Conservation (phyloP, 768 basidiomycete genomes). For the Lactarius vividus region DNA sequence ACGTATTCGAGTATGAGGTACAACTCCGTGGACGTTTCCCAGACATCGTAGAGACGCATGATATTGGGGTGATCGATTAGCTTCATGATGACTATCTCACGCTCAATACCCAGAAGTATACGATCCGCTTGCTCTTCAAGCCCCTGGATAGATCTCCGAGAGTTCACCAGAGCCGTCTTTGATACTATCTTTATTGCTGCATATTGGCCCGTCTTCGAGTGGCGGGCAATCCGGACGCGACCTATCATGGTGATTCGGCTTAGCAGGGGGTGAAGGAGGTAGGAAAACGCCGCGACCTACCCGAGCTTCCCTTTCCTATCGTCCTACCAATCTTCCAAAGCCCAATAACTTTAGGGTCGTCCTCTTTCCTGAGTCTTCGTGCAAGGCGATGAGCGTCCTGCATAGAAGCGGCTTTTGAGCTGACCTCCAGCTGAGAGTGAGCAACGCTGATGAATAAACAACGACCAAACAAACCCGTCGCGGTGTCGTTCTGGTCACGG, state of each 20-base stretch:
- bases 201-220: conserved; percentile 82
- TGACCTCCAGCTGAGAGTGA: not conserved
- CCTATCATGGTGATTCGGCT: conserved; percentile 45
- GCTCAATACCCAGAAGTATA: conserved; percentile 75
- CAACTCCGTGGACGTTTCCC: conserved; percentile 88
- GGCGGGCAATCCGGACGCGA: conserved; percentile 85
- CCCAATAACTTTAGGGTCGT: conserved; percentile 45
- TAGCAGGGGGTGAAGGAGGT: not conserved
- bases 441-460: conserved; percentile 14
- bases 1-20: conserved; percentile 94
- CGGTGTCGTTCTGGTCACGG: conserved; percentile 22
- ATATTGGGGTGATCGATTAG: conserved; percentile 94
- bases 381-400: conserved; percentile 22
- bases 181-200: conserved; percentile 95
- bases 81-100: conserved; percentile 98
- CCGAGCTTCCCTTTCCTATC: conserved; percentile 54
- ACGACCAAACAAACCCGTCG: conserved; percentile 22
- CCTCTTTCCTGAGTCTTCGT: conserved; percentile 29
- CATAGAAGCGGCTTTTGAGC: conserved; percentile 8
- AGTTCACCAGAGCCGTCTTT: conserved; percentile 63
- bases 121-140: conserved; percentile 75
- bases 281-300: conserved; percentile 34
- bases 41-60: conserved; percentile 93
- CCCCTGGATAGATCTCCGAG: conserved; percentile 63
- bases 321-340: conserved; percentile 55